Evolutionary conservation across 768 basidiomycete species (phyloP), one percentile per base, ranked within the genome.

Genomic region (Rhizopogon roseolus): DNA sequence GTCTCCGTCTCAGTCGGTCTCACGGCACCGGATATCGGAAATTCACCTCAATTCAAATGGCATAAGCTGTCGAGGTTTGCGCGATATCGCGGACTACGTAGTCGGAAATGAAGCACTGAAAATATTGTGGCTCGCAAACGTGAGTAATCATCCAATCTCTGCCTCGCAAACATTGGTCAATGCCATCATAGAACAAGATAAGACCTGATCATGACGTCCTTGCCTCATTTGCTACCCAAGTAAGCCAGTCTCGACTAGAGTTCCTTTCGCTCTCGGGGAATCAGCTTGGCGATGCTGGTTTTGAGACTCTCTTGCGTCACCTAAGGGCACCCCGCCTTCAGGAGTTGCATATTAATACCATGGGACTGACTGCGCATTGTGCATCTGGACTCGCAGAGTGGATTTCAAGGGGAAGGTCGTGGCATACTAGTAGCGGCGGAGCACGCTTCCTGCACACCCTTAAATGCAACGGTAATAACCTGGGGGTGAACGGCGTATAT

Each of bases 391-490:
- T 88, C 54, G 60, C 74, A 16, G 65, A 71, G 9, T 88, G 78
- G 66, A 67, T 88, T 16, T 72, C 78, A 11, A 79, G 80, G 4
- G 46, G 51, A n/a, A 45, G 44, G 9, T 48, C 51, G 4, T 42
- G 58, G 32, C 56, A 49, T 28, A 22, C 22, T 22, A 22, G 22
- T 22, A 42, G 40, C 27, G 54, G 45, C 14, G 60, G 65, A 32
- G 44, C 6, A 16, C 82, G 81, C 53, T 68, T 69, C 14, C 70
- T 87, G 16, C 69, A 73, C 46, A 72, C 66, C 1, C 69, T 87
- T 42, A 78, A 76, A 57, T 73, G 78, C 54, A 86, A 77, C 63
- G 80, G 78, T n/a, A 88, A 88, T 57, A 65, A 65, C 16, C 70
- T 88, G 1, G 81, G 80, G 5, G 66, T 72, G 32, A 71, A 66